Evolutionary conservation across 179 eudicot genomes (phyloP).

Genomic region (Gypsophila paniculata): DNA sequence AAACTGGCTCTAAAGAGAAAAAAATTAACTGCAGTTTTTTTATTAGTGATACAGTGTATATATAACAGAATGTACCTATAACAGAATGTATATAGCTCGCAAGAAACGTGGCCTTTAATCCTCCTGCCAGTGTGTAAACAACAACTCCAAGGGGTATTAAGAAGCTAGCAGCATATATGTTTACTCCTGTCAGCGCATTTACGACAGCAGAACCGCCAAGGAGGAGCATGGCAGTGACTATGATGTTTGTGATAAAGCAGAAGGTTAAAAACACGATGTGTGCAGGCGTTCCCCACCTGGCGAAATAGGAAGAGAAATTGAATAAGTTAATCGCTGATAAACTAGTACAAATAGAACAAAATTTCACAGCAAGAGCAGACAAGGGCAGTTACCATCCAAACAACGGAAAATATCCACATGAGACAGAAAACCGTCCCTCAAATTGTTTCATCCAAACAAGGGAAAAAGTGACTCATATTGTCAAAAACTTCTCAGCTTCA

Average conservation of each 20-base stretch:
- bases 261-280: constrained; percentile 73
- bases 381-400: too few relatives aligned
- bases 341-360: background rate
- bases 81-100: constrained; percentile 95
- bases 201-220: constrained; percentile 98
- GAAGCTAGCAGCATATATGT: constrained; percentile 88
- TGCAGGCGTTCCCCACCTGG: constrained; percentile 93
- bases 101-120: constrained; percentile 89
- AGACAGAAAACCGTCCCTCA: too few relatives aligned
- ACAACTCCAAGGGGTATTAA: constrained; percentile 85
- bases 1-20: background rate
- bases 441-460: too few relatives aligned
- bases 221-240: constrained; percentile 94
- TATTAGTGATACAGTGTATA: background rate
- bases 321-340: background rate
- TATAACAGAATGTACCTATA: constrained; percentile 39
- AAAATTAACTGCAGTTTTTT: background rate
- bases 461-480: too few relatives aligned
- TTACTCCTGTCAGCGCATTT: constrained; percentile 89
- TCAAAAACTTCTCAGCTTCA: too few relatives aligned
- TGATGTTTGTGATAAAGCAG: constrained; percentile 87
- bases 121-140: constrained; percentile 86
- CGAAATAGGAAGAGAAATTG: background rate
- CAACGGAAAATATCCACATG: too few relatives aligned
- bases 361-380: background rate